Conservation (phyloP, 768 basidiomycete species). For the Leccinum boreale region DNA sequence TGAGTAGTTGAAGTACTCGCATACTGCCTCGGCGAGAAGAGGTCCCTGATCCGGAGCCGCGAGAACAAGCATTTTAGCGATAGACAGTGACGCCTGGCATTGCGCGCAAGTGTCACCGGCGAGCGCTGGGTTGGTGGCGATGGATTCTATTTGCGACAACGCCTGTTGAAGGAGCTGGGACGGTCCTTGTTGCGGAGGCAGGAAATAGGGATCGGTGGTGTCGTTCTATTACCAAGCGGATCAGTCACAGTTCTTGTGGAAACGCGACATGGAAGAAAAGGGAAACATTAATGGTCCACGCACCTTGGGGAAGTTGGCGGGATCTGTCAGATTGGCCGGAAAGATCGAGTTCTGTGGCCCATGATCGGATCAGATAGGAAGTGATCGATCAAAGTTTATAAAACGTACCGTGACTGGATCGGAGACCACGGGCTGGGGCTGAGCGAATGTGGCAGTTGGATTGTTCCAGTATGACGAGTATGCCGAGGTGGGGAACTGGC, state of each 20-base stretch:
- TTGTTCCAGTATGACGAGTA: slow-evolving; percentile 64
- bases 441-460: slow-evolving; percentile 64
- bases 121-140: slow-evolving; percentile 36
- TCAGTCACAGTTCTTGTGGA: neutral
- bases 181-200: slow-evolving; percentile 37
- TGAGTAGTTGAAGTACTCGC: slow-evolving; percentile 41
- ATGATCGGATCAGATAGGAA: neutral
- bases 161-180: slow-evolving; percentile 38
- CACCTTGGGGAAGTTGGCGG: slow-evolving; percentile 52
- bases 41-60: slow-evolving; percentile 43
- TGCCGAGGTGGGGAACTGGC: slow-evolving; percentile 58
- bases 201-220: slow-evolving; percentile 42
- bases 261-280: neutral
- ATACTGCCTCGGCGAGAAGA: slow-evolving; percentile 37
- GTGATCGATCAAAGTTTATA: neutral
- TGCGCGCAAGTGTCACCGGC: slow-evolving; percentile 35
- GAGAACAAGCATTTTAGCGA: slow-evolving; percentile 42
- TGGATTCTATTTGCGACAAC: slow-evolving; percentile 37
- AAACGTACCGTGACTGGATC: slow-evolving; percentile 58
- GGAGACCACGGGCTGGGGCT: slow-evolving; percentile 68
- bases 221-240: slow-evolving; percentile 31
- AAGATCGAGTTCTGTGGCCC: slow-evolving; percentile 49
- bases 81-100: slow-evolving; percentile 39
- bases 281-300: neutral
- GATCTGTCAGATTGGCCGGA: slow-evolving; percentile 57